Evolutionary conservation across 768 basidiomycete genomes (phyloP).

Genomic region (Hortiboletus campestris): DNA sequence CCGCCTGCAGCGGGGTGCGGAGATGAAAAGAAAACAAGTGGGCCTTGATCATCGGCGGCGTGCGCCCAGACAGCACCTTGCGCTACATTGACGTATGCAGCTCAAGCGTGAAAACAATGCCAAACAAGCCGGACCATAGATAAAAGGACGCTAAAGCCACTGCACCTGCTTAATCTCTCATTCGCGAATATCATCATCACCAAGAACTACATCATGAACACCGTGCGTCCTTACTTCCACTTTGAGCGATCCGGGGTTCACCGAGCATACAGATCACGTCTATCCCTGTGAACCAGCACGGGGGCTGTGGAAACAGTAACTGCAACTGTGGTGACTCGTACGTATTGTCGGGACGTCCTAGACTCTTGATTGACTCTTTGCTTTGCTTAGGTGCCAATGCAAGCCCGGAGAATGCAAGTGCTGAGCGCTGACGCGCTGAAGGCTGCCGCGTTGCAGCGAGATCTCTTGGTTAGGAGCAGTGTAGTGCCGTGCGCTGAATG

Average conservation of each 20-base stretch:
- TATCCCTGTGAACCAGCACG: constrained; percentile 8
- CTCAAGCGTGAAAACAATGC: neutral
- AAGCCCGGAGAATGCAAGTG: neutral
- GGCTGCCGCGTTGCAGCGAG: neutral
- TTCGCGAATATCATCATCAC: neutral
- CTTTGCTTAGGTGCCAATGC: neutral
- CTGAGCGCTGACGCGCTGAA: neutral
- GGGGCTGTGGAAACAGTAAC: neutral
- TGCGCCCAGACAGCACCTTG: too few relatives aligned
- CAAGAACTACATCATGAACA: constrained; percentile 6
- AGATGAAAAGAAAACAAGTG: neutral
- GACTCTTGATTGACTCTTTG: neutral
- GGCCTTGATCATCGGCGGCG: neutral
- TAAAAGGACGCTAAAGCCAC: neutral
- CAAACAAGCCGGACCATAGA: neutral
- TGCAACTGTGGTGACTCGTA: neutral
- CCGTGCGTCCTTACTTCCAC: neutral
- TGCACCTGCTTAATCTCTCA: neutral
- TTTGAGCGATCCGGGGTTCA: neutral
- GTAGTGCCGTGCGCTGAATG: neutral
- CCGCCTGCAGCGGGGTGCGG: neutral
- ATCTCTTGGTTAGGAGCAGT: neutral
- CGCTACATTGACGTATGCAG: too few relatives aligned
- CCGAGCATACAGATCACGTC: neutral
- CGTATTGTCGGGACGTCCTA: neutral